Evolutionary conservation across 768 basidiomycete species (phyloP).

Genomic region (Russula vinacea): DNA sequence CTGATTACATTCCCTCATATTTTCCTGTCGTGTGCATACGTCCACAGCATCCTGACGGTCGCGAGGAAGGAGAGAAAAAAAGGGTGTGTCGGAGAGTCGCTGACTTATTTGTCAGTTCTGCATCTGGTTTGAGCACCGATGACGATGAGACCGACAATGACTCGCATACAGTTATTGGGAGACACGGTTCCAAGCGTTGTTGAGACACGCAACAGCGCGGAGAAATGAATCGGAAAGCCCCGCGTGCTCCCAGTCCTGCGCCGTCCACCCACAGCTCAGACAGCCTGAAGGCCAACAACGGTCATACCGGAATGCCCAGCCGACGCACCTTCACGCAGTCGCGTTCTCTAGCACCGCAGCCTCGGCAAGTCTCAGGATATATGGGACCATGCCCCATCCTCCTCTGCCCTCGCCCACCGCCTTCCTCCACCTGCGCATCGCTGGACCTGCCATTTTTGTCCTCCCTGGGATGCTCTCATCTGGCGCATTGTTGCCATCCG

Average conservation of each 20-base stretch:
- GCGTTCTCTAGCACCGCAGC: conserved; percentile 55
- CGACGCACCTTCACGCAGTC: conserved; percentile 66
- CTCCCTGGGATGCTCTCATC: conserved; percentile 48
- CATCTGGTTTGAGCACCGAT: conserved; percentile 49
- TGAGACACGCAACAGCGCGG: conserved; percentile 13
- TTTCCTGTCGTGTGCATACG: not conserved
- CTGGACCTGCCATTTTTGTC: conserved; percentile 35
- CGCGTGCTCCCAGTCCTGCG: conserved; percentile 23
- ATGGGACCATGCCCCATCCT: conserved; percentile 38
- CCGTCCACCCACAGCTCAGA: conserved; percentile 36
- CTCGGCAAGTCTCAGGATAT: conserved; percentile 39
- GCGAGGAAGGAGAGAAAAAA: not conserved
- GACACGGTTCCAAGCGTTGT: conserved; percentile 10
- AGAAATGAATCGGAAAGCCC: conserved; percentile 6
- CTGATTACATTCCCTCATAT: not conserved
- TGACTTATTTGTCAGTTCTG: conserved; percentile 40
- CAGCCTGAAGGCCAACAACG: conserved; percentile 41
- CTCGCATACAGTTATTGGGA: conserved; percentile 19
- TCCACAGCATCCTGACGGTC: not conserved
- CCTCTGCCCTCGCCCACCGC: conserved; percentile 44
- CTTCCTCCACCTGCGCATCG: conserved; percentile 42
- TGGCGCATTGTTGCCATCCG: conserved; percentile 4
- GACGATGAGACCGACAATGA: conserved; percentile 61
- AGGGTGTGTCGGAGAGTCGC: not conserved
- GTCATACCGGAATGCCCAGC: conserved; percentile 36